phyloP scores from a whole-genome alignment of 306 rosid genomes.

The Comarum palustre region DNA sequence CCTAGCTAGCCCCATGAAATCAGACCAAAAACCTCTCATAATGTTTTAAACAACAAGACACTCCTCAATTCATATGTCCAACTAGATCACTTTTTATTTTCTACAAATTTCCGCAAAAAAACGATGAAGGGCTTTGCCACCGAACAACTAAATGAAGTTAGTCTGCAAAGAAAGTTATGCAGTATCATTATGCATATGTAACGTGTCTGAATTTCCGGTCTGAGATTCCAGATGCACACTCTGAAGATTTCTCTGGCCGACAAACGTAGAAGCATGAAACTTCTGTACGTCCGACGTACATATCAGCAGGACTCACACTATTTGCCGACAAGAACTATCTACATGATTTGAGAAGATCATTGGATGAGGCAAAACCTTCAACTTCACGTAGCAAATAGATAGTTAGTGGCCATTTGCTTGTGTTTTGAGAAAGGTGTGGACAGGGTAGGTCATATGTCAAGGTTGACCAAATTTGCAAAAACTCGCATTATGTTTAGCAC shows the following conservation, averaged over 20 bases:
- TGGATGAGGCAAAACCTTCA: conserved; percentile 6
- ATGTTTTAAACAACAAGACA: not conserved
- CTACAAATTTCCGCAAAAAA: not conserved
- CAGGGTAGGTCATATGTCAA: not conserved
- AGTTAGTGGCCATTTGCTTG: not conserved
- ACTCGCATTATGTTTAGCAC: not conserved
- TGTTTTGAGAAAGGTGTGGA: not conserved
- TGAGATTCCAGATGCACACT: not conserved
- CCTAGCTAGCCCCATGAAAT: not conserved
- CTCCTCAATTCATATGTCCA: not conserved
- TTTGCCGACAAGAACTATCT: not conserved
- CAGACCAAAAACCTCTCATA: not conserved
- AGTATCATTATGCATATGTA: too few relatives aligned
- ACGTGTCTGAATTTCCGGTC: not conserved
- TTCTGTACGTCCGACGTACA: not conserved
- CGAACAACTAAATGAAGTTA: not conserved
- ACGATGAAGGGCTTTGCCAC: not conserved
- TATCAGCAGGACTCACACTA: not conserved
- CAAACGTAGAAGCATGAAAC: not conserved
- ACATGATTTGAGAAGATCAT: not conserved
- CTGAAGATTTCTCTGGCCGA: not conserved
- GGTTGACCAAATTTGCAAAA: not conserved
- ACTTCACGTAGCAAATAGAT: not conserved
- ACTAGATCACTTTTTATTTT: not conserved
- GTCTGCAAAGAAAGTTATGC: not conserved